Evolutionary conservation across 352 stramenopile genomes (phyloP).

Genomic region (Vaucheria bursata): DNA sequence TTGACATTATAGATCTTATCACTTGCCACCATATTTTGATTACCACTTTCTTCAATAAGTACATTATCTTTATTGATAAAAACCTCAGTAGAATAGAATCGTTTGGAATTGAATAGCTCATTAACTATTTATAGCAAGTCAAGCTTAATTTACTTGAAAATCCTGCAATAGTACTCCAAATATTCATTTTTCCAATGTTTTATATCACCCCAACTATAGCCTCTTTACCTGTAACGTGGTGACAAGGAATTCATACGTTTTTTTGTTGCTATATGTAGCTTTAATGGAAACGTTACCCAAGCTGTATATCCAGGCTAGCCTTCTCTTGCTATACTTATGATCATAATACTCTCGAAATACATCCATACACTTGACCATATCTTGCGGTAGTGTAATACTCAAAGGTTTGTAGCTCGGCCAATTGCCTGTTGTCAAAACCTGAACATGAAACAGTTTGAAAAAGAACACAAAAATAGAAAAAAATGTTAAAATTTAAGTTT

Average conservation of each 20-base stretch:
- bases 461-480: neutral
- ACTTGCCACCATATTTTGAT: too few relatives aligned
- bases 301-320: slow-evolving; percentile 88
- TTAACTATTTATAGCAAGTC: too few relatives aligned
- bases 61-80: too few relatives aligned
- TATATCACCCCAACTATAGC: too few relatives aligned
- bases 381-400: slow-evolving; percentile 80
- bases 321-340: slow-evolving; percentile 62
- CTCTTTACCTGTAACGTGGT: slow-evolving; percentile 76
- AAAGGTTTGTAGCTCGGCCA: slow-evolving; percentile 96
- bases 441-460: neutral
- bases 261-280: slow-evolving; percentile 62
- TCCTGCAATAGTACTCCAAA: too few relatives aligned
- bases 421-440: slow-evolving; percentile 96
- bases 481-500: neutral
- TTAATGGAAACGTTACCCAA: slow-evolving; percentile 87
- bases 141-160: too few relatives aligned
- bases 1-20: too few relatives aligned
- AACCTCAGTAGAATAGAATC: too few relatives aligned
- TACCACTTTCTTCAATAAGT: too few relatives aligned
- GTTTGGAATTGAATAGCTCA: too few relatives aligned
- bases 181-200: too few relatives aligned
- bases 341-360: slow-evolving; percentile 70
- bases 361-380: slow-evolving; percentile 87
- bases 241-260: slow-evolving; percentile 91